Conservation (phyloP, 1,284 basidiomycete genomes). For the Tilletia caries region DNA sequence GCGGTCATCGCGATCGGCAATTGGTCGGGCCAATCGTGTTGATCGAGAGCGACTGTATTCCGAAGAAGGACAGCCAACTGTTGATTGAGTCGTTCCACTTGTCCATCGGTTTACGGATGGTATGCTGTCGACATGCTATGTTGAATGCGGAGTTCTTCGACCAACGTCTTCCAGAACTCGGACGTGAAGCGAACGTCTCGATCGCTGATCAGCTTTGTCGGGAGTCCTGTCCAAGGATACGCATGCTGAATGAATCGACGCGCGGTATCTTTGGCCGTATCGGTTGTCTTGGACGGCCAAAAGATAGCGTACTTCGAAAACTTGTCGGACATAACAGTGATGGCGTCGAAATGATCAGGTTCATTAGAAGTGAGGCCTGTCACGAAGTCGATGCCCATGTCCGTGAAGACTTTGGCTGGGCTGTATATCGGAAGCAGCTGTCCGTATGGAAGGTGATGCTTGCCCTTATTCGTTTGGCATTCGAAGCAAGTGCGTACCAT, state of each 20-base stretch:
- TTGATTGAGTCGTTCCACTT: slow-evolving; percentile 53
- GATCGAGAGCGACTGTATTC: slow-evolving; percentile 54
- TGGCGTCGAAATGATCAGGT: slow-evolving; percentile 1
- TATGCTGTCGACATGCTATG: neutral
- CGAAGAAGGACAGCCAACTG: slow-evolving; percentile 53
- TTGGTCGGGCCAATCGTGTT: slow-evolving; percentile 58
- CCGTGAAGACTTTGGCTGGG: neutral
- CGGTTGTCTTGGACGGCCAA: neutral
- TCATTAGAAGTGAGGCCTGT: neutral
- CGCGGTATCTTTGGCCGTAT: neutral
- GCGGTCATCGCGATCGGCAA: slow-evolving; percentile 58
- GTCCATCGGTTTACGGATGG: slow-evolving; percentile 31
- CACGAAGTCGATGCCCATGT: neutral
- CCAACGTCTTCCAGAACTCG: neutral
- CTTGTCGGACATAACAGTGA: neutral
- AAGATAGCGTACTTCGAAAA: neutral
- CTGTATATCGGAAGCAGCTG: neutral
- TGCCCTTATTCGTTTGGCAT: neutral
- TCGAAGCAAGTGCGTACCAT: neutral
- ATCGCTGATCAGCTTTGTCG: neutral
- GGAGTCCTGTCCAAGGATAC: neutral
- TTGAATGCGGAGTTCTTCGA: neutral
- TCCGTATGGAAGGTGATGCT: neutral
- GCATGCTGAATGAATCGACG: neutral
- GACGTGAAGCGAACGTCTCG: neutral